Conservation (phyloP, 805 yeast species). For the Zygosaccharomyces pseudorouxii region DNA sequence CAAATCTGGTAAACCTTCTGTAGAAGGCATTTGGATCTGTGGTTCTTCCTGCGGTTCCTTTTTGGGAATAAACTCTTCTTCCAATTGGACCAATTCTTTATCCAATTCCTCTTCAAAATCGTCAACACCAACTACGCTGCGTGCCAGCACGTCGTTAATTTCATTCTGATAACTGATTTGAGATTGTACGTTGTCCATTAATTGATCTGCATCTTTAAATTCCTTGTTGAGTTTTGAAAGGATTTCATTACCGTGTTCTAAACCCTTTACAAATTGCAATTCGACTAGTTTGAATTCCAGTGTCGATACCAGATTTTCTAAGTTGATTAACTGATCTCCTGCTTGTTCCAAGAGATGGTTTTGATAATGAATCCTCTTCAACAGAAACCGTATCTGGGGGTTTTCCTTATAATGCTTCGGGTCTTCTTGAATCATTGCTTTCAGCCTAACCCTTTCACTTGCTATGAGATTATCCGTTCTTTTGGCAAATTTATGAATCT, state of each 20-base stretch:
- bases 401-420: conserved; percentile 49
- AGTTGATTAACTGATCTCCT: conserved; percentile 67
- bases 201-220: conserved; percentile 71
- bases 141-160: conserved; percentile 49
- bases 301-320: conserved; percentile 72
- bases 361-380: conserved; percentile 79
- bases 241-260: conserved; percentile 74
- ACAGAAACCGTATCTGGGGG: conserved; percentile 54
- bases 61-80: conserved; percentile 43
- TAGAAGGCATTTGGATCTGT: conserved; percentile 24
- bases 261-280: conserved; percentile 73
- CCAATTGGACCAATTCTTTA: conserved; percentile 51
- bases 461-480: conserved; percentile 53
- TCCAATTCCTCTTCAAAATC: conserved; percentile 57
- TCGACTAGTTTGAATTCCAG: conserved; percentile 90
- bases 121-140: conserved; percentile 32
- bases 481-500: conserved; percentile 59
- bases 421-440: conserved; percentile 27
- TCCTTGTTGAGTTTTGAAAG: conserved; percentile 73
- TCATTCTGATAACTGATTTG: conserved; percentile 77
- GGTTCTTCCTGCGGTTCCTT: conserved; percentile 16
- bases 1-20: conserved; percentile 28
- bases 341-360: conserved; percentile 65
- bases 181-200: conserved; percentile 81
- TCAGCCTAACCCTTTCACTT: conserved; percentile 47